Percentiles rank a stretch among this genome's conserved stretches.
Conservation (phyloP, 2,329 filamentous ascomycete species). For the Diplodia intermedia region DNA sequence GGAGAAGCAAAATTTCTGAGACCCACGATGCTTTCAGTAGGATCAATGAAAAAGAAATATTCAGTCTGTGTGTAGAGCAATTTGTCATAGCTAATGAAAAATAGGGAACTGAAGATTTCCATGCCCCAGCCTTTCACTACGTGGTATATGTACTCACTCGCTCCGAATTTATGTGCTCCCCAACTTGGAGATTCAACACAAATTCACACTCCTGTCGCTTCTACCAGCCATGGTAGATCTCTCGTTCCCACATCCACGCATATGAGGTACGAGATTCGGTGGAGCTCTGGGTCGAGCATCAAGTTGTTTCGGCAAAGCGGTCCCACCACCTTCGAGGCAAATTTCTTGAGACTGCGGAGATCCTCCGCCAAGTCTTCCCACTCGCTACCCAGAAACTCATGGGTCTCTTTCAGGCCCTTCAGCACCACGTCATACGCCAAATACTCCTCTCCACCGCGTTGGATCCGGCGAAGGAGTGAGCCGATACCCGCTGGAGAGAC, state of each 20-base stretch:
- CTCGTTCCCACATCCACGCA: conserved; percentile 41
- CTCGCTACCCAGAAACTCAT: conserved; percentile 33
- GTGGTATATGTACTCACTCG: neutral
- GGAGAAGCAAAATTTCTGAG: no score
- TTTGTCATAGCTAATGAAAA: neutral
- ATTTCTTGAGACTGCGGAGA: conserved; percentile 40
- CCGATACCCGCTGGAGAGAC: conserved; percentile 35
- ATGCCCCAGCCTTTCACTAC: neutral
- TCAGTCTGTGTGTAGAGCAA: neutral
- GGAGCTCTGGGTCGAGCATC: conserved; percentile 41
- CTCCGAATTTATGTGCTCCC: neutral
- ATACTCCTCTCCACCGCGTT: conserved; percentile 41
- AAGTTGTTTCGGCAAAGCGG: conserved; percentile 37
- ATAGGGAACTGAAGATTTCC: neutral
- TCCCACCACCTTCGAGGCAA: conserved; percentile 37
- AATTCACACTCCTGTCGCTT: neutral
- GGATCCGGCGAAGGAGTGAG: conserved; percentile 41
- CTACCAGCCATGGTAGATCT: conserved; percentile 36
- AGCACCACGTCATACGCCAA: conserved; percentile 40
- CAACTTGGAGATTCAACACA: neutral
- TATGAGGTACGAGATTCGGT: conserved; percentile 45
- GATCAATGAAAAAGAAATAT: neutral
- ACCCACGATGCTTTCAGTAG: no score
- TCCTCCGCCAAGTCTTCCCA: conserved; percentile 38
- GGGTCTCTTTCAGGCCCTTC: conserved; percentile 33